These are phyloP conservation scores for Nemania sp. DNA, from an alignment of 2,329 filamentous ascomycete genomes.

Conservation along the genomic window DNA sequence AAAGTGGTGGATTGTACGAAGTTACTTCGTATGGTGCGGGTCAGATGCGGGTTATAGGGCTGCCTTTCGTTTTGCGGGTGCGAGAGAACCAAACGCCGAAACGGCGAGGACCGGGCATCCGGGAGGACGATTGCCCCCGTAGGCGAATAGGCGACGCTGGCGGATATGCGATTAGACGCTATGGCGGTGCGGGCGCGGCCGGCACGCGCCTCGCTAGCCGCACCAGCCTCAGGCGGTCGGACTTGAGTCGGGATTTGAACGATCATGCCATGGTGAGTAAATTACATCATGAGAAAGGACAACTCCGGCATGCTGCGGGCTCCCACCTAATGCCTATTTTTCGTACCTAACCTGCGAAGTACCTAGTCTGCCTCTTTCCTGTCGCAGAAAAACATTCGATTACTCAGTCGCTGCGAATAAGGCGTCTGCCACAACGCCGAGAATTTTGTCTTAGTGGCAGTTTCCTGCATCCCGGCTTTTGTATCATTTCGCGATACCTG, in stretches of 20 bases:
- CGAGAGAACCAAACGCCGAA: slow-evolving; percentile 22
- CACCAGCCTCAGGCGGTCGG: slow-evolving; percentile 7
- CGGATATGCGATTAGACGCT: background rate
- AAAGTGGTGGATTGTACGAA: too few species aligned
- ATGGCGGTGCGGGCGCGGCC: slow-evolving; percentile 6
- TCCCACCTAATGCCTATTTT: background rate
- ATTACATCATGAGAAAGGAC: slow-evolving; percentile 27
- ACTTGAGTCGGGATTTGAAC: slow-evolving; percentile 26
- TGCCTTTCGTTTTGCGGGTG: background rate
- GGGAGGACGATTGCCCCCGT: background rate
- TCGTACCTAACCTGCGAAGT: too few species aligned
- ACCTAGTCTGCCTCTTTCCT: too few species aligned
- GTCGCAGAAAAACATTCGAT: slow-evolving; percentile 5
- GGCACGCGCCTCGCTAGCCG: slow-evolving; percentile 1
- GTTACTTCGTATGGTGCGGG: background rate
- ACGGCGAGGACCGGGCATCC: slow-evolving; percentile 24
- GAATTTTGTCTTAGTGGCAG: slow-evolving; percentile 3
- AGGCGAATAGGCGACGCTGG: background rate
- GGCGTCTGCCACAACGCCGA: slow-evolving; percentile 14
- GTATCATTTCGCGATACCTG: background rate
- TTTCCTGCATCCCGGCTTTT: slow-evolving; percentile 2
- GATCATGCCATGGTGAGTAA: slow-evolving; percentile 22
- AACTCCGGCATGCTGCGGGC: slow-evolving; percentile 6
- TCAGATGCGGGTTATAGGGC: background rate
- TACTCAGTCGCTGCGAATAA: slow-evolving; percentile 8